A percentile compares a stretch with the other conserved stretches of the same genome.
These are phyloP conservation scores for Cryptosporidium parvum DNA, from an alignment of 169 alveolate species.

Conservation along the genomic window DNA sequence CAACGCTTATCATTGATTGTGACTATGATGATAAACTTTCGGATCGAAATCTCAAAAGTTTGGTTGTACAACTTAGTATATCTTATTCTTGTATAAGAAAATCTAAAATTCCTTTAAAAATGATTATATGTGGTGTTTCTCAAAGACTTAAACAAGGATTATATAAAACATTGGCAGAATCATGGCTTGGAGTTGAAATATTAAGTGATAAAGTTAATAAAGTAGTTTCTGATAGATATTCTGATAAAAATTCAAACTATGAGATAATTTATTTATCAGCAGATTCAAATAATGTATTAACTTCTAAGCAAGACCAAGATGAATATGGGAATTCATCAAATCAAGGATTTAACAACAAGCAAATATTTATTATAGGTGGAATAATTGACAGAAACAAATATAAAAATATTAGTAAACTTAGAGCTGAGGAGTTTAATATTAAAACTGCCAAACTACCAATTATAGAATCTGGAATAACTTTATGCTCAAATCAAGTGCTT, in stretches of 20 bases:
- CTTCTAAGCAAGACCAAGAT: neutral
- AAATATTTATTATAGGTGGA: conserved; percentile 78
- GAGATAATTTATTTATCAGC: conserved; percentile 76
- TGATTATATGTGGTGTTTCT: conserved; percentile 64
- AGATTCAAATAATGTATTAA: conserved; percentile 77
- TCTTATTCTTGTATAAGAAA: conserved; percentile 66
- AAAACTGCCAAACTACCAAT: conserved; percentile 78
- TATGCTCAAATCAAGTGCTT: conserved; percentile 44
- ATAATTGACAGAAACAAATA: conserved; percentile 78
- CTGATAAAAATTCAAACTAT: neutral
- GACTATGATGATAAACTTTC: conserved; percentile 62
- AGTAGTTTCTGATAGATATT: neutral
- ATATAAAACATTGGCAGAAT: conserved; percentile 32
- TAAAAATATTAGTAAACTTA: conserved; percentile 70
- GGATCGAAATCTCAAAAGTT: conserved; percentile 55
- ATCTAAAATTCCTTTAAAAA: conserved; percentile 30
- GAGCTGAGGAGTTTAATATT: conserved; percentile 74
- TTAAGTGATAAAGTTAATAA: conserved; percentile 4
- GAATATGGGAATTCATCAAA: neutral
- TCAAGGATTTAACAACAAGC: conserved; percentile 48
- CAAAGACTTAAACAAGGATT: conserved; percentile 55
- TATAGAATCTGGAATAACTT: conserved; percentile 54
- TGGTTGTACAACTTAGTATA: conserved; percentile 54
- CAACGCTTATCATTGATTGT: conserved; percentile 57
- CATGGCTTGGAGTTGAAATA: conserved; percentile 69